Conservation (phyloP, 2,329 filamentous ascomycete genomes). For the Triangularia setosa region DNA sequence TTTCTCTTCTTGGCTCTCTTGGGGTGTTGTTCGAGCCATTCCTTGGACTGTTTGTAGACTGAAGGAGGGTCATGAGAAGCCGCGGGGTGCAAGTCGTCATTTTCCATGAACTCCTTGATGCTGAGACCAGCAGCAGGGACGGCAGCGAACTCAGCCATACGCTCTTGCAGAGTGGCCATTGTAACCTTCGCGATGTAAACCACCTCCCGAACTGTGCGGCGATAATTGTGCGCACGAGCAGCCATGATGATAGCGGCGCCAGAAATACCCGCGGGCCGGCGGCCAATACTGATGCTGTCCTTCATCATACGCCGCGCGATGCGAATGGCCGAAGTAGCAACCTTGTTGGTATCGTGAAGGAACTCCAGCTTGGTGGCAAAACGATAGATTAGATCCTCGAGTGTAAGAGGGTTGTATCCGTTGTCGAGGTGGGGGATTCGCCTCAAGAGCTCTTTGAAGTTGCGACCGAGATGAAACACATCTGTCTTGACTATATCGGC, state of each 20-base stretch:
- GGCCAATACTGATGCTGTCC: slow-evolving; percentile 96
- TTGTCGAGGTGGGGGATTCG: slow-evolving; percentile 56
- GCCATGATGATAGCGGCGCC: slow-evolving; percentile 92
- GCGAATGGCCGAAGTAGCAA: slow-evolving; percentile 82
- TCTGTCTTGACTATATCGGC: slow-evolving; percentile 80
- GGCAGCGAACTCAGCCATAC: slow-evolving; percentile 84
- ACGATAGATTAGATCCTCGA: slow-evolving; percentile 85
- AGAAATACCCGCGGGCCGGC: slow-evolving; percentile 88
- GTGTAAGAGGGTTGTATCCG: slow-evolving; percentile 65
- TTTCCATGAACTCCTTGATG: slow-evolving; percentile 74
- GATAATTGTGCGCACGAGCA: slow-evolving; percentile 97
- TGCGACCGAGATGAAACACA: slow-evolving; percentile 85
- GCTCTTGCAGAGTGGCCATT: slow-evolving; percentile 86
- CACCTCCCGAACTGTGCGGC: slow-evolving; percentile 85
- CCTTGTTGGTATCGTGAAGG: slow-evolving; percentile 71
- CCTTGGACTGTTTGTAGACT: slow-evolving; percentile 64
- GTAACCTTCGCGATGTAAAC: slow-evolving; percentile 99
- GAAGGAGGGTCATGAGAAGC: slow-evolving; percentile 72
- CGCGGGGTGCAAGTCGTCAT: slow-evolving; percentile 57
- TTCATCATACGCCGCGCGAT: slow-evolving; percentile 90
- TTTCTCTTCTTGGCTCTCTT: slow-evolving; percentile 42
- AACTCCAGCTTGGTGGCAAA: slow-evolving; percentile 94
- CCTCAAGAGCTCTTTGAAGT: slow-evolving; percentile 77
- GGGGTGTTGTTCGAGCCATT: slow-evolving; percentile 45
- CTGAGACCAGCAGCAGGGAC: slow-evolving; percentile 82